Conservation (phyloP, 192 early-diverging fungal genomes). For the Coemansia erecta region DNA sequence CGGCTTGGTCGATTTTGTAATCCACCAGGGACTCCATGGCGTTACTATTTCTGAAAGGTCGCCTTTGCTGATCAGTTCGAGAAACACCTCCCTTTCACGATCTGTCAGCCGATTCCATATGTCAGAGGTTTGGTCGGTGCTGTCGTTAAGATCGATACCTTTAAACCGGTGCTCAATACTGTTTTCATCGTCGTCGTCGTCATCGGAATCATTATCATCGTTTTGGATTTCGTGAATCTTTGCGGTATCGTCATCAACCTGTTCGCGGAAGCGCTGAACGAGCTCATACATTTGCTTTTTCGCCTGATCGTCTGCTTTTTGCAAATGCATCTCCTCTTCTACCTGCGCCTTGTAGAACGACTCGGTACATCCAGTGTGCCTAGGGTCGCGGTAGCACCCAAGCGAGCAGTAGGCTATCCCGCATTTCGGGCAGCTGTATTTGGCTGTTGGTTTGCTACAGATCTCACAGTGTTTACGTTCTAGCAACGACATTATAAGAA, state of each 20-base stretch:
- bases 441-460: slow-evolving; percentile 39
- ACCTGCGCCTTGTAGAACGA: slow-evolving; percentile 44
- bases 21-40: slow-evolving; percentile 48
- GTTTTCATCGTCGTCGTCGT: not conserved
- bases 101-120: slow-evolving; percentile 36
- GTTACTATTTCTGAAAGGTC: slow-evolving; percentile 18
- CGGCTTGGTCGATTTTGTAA: not conserved
- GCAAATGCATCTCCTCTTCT: slow-evolving; percentile 29
- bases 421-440: slow-evolving; percentile 52
- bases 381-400: slow-evolving; percentile 44
- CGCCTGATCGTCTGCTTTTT: slow-evolving; percentile 32
- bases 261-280: slow-evolving; percentile 30
- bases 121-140: slow-evolving; percentile 1
- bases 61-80: slow-evolving; percentile 11
- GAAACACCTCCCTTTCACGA: slow-evolving; percentile 24
- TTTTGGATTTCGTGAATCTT: not conserved
- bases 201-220: not conserved
- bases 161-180: slow-evolving; percentile 21
- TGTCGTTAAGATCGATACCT: slow-evolving; percentile 24
- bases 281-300: slow-evolving; percentile 39
- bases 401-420: slow-evolving; percentile 39
- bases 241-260: slow-evolving; percentile 14
- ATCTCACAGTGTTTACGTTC: slow-evolving; percentile 13
- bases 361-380: slow-evolving; percentile 38
- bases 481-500: slow-evolving; percentile 11